These are phyloP conservation scores for Telopea speciosissima DNA, from an alignment of 177 flowering plant genomes.

Conservation along the genomic window DNA sequence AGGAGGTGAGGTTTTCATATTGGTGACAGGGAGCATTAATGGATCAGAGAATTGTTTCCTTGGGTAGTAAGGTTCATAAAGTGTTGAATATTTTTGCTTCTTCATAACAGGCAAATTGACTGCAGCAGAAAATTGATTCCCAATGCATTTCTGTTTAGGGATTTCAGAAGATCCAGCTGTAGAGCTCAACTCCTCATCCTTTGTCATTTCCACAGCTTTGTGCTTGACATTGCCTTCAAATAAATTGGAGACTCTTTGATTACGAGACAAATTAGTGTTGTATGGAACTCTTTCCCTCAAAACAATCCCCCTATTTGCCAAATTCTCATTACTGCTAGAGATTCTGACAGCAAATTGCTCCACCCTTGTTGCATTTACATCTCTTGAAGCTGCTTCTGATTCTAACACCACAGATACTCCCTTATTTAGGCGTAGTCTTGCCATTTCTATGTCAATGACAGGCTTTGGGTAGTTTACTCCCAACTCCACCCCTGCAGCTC, in stretches of 20 bases:
- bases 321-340: constrained; percentile 23
- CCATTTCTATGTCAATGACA: constrained; percentile 57
- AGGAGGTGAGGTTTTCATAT: too few species aligned
- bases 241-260: constrained; percentile 74
- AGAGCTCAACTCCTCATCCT: constrained; percentile 53
- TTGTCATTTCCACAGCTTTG: constrained; percentile 28
- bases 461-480: constrained; percentile 87
- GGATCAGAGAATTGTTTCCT: too few species aligned
- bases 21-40: too few species aligned
- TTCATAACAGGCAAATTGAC: too few species aligned
- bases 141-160: too few species aligned
- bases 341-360: constrained; percentile 68
- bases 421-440: constrained; percentile 48
- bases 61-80: too few species aligned
- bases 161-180: constrained; percentile 21
- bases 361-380: constrained; percentile 31
- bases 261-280: constrained; percentile 51
- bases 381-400: constrained; percentile 43
- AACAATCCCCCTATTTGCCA: constrained; percentile 35
- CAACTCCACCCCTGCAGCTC: constrained; percentile 80
- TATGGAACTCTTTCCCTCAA: constrained; percentile 34
- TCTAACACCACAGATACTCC: constrained; percentile 64
- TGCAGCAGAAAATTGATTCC: too few species aligned
- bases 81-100: too few species aligned
- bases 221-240: constrained; percentile 15